Base-by-base conservation (phyloP, 1,284 basidiomycete genomes). In the Ustanciosporium gigantosporum region DNA sequence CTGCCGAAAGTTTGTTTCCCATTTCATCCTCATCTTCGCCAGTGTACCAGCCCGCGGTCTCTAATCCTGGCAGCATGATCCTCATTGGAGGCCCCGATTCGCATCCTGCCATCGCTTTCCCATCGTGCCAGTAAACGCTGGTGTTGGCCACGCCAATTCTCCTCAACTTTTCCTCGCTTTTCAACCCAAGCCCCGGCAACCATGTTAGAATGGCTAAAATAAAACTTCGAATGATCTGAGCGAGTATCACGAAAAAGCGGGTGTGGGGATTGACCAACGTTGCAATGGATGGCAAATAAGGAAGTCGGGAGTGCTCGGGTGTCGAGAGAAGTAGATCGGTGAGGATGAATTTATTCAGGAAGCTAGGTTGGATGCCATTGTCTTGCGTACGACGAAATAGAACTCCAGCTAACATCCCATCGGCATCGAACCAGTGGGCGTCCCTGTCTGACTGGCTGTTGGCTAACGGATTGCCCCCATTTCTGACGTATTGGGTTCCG, bases 351-450 rank as follows among this genome's bases (percentile, higher is more conserved):
- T 70, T 67, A 47, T 80, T 80, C 35, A 79, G 68, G 41, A 78
- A 80, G 34, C 60, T 55, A 2, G 79, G 77, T 9, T 60, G 55
- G 17, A 70, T 61, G n/a, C 25, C 23, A 15, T 50, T 51, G 11
- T 64, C 49, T 4, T 44, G 27, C 1, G 55, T 58, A 21, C 46
- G 39, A 1, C 73, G 68, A 55, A 83, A 82, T 41, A 77, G 75
- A 13, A 83, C 81, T 13, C 81, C 82, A 38, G 79, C 77, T 0
- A 83, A 72, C 82, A 82, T 82, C 16, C 82, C 71, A 25, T 73
- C 56, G 47, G 71, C 47, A 66, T 78, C 41, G 72, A 79, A 68
- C 79, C 77, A 58, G 73, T 68, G 76, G 11, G 49, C 74, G 42
- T 74, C 74, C 40, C 68, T 62, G 34, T 61, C 66, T 24, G 32